Evolutionary conservation across 2,329 filamentous ascomycete species (phyloP), one percentile per base, ranked within the genome.

Genomic region (Neocatenulostroma microsporum): DNA sequence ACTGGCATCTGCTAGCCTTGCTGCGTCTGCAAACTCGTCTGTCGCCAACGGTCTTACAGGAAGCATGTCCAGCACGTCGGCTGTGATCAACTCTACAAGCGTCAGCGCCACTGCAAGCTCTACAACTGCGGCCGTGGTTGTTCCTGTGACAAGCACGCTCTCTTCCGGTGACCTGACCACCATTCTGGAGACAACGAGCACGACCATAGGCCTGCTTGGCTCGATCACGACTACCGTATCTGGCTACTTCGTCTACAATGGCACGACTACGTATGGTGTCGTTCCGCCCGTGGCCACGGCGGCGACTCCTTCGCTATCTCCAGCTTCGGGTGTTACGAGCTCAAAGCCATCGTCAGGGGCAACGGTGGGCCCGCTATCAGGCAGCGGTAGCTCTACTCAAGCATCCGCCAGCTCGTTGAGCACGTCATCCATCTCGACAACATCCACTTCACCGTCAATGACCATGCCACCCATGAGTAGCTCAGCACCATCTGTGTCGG

Each of bases 171-270:
- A 30, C 8, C 10, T 34, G 15, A 36, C 40, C 8, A 31, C 34
- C 6, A 21, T 42, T 4, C 24, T 38, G 7, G 37, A 42, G 32
- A 42, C 32, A 2, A 42, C 36, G 11, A 42, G 36, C 35, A 42
- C 40, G 12, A 40, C 40, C 10, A 23, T 42, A 8, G 37, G 31
- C 19, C 23, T 42, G 18, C n/a, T 37, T 12, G 38, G 34, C 7
- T 25, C 26, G 24, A 29, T 10, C 14, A 24, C 37, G 2, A 25
- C 13, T 13, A 42, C 40, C 9, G 40, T 40, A 2, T 42, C 40
- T 15, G 34, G 40, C 10, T 42, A 40, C 29, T 42, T 42, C 23
- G 40, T 42, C 24, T 42, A 20, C 37, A 42, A 40, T 19, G 40
- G 40, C 6, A 42, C 40, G 13, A 42, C 40, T 12, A 34, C 32